Base-by-base conservation (phyloP, 495 filamentous ascomycete species). In the Lentithecium fluviatile region DNA sequence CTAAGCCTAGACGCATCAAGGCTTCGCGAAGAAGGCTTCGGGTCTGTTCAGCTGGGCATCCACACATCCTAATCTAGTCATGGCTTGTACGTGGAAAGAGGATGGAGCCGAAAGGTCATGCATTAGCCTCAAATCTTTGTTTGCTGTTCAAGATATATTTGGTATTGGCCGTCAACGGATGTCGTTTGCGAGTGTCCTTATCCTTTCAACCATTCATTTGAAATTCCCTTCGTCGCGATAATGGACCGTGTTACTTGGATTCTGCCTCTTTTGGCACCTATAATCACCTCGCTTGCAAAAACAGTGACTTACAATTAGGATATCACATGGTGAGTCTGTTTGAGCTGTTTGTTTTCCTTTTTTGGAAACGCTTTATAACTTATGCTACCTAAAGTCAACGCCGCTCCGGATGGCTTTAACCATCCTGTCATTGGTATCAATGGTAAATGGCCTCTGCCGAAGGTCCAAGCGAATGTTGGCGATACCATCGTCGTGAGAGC, bases 371-470 rank as follows among this genome's bases (percentile, higher is more conserved):
- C 25, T 5, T 40, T 17, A 19, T 52, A 15, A 52, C 49, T 25
- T 13, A n/a, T 7, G 6, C 6, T 4, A 3, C 19, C 10, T 17
- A 54, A 36, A 36, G 36, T 54, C n/a, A 34, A 40, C 8, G 51
- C 51, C 15, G 51, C 51, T 43, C 51, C 51, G 21, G 51, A 54
- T 54, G 51, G 51, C 12, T 40, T 54, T n/a, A 37, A 54, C 36
- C 51, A 36, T 20, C 51, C 51, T 6, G 53, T 56, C 3, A 56
- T 56, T 36, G 64, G 43, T 10, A 55, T 62, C 24, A 66, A 66
- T 32, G 59, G 59, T 13, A 34, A 62, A 57, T 66, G 64, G 64
- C 64, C 64, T 2, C 36, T 40, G n/a, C 64, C 64, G 40, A 55
- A 20, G 13, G 51, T 66, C 21, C 51, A 62, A 21, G 58, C 52